Evolutionary conservation across 176 grass and related monocot genomes (phyloP), one percentile per base, ranked within the genome.

Genomic region (Oryza meridionalis): DNA sequence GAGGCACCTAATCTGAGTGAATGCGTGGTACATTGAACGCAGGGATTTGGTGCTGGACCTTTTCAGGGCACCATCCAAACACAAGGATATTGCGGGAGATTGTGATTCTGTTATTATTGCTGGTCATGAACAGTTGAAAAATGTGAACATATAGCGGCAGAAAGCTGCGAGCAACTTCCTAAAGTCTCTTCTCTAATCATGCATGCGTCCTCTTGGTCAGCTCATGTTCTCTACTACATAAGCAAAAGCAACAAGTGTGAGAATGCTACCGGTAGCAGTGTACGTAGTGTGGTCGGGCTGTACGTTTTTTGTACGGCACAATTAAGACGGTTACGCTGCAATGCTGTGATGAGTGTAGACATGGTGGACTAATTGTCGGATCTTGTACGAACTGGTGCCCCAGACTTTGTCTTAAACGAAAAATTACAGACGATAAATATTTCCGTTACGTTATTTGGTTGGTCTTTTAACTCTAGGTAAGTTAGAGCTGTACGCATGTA

Each of bases 141-240:
- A 82, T 32, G 62, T 33, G 17, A 75, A 4, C 4, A 7, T 21
- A 1, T 21, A 46, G 40, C 12, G 1, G 66, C 1, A 61, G 76
- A 86, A 82, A 69, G 27, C 72, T 64, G 40, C 65, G 10, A 21
- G 79, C 51, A 87, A 6, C 73, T 87, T 82, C 79, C 26, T 46
- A 37, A 1, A 16, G 47, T 8, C 26, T 40, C 2, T 50, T 29
- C 25, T 40, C 25, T 40, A 1, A 17, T 45, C 24, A 78, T 45
- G 59, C 24, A 78, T 45, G 59, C 8, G 12, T 49, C 46, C 13
- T 37, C 12, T 11, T 4, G 13, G 75, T 44, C 76, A 10, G 7
- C 22, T 4, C 32, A 11, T 77, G 55, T 3, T 64, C 33, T 37
- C 3, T 9, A 32, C 45, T 29, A 29, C 0, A 29, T 29, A 61